phyloP scores from a whole-genome alignment of 2,329 filamentous ascomycete species.

The Nemania sp. region DNA sequence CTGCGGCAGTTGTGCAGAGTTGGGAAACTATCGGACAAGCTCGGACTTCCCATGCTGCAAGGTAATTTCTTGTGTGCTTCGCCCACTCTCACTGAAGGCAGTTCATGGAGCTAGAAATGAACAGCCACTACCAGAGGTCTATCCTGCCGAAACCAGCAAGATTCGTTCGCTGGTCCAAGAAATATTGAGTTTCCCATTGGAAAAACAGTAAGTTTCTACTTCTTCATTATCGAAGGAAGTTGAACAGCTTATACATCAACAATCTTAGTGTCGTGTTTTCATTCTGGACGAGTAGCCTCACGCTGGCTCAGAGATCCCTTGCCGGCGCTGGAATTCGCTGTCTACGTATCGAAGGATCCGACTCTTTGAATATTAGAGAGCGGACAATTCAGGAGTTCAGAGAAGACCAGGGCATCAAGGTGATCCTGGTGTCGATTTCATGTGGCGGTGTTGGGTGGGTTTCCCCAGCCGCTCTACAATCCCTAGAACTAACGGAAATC shows the following conservation, averaged over 20 bases:
- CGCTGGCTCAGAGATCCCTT: constrained; percentile 1
- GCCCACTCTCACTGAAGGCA: neutral
- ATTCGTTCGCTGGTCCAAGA: neutral
- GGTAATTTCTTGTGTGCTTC: neutral
- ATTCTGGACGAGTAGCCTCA: constrained; percentile 5
- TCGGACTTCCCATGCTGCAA: neutral
- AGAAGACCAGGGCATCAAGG: constrained; percentile 4
- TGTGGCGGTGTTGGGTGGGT: constrained; percentile 3
- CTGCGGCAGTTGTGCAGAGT: neutral
- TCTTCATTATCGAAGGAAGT: neutral
- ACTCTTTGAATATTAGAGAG: neutral
- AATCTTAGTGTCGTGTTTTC: constrained; percentile 5
- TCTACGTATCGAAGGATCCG: constrained; percentile 6
- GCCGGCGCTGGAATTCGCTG: neutral
- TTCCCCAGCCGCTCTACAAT: neutral
- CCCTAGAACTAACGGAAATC: neutral
- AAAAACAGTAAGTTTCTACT: constrained; percentile 4
- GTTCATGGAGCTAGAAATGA: neutral
- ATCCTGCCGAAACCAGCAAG: constrained; percentile 5
- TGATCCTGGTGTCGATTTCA: constrained; percentile 8
- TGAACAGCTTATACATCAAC: neutral
- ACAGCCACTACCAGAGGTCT: neutral
- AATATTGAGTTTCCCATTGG: neutral
- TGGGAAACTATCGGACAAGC: neutral
- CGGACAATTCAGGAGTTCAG: neutral